Base-by-base conservation (phyloP, 2,329 filamentous ascomycete species). In the Aspergillus spinulosporus region DNA sequence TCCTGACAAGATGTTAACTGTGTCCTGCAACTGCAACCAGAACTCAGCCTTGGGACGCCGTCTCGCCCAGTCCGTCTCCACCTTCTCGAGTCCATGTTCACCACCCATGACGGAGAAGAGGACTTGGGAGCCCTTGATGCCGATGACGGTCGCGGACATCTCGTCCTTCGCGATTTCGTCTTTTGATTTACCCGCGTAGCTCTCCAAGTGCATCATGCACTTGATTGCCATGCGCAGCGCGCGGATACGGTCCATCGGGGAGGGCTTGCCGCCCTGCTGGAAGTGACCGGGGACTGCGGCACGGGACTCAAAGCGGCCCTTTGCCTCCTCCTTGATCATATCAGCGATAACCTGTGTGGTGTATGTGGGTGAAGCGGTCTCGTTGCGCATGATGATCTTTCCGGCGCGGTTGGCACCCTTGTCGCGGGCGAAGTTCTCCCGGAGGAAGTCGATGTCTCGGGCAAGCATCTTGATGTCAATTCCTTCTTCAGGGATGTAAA, bases 401-500 rank as follows among this genome's bases (percentile, higher is more conserved):
- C 94, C 94, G 0, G 92, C 93, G 53, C 92, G 87, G 47, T 88
- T 91, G 73, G 94, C 89, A 56, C 94, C 94, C 68, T 86, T 87
- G 77, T 99, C 94, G 58, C 88, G 84, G 11, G 83, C 80, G 76
- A 99, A 99, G 55, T 90, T 88, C 12, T 93, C 81, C 62, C 93
- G 91, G 37, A 99, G 82, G 71, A 95, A 89, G 59, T 88, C 86
- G 66, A 99, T 96, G 68, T 99, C 94, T 4, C 87, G 83, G 43
- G 91, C 88, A 5, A 99, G 84, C 89, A 95, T 97, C 68, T 93
- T 89, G 54, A 99, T 86, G 71, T 88, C 89, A 75, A 99, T 90
- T 5, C 94, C 94, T 75, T 99, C 92, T 75, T 99, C 94, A 1
- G 94, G 94, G 4, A 93, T 97, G 76, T 99, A 99, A 9, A 97